These are phyloP conservation scores for Umbelopsis sp. DNA, from an alignment of 192 early-diverging fungal species.

Conservation along the genomic window DNA sequence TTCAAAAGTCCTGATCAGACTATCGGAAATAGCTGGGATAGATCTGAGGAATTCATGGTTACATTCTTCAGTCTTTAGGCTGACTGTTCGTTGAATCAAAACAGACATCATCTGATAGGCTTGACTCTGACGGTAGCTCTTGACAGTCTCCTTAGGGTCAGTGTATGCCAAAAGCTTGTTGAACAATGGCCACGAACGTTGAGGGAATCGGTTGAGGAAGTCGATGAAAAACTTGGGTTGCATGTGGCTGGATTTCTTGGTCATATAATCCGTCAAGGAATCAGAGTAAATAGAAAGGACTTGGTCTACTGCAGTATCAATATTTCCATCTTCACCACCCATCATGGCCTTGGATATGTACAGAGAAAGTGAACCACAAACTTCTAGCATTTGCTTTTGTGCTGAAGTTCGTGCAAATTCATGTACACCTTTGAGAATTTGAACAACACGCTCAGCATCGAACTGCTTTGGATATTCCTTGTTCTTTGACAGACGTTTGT, in stretches of 20 bases:
- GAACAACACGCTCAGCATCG: conserved; percentile 56
- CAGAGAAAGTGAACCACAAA: conserved; percentile 59
- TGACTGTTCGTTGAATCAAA: conserved; percentile 44
- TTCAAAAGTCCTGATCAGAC: conserved; percentile 43
- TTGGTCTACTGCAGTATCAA: conserved; percentile 30
- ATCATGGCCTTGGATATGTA: conserved; percentile 61
- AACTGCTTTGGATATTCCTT: conserved; percentile 62
- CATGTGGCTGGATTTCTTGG: conserved; percentile 70
- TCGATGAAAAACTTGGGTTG: conserved; percentile 69
- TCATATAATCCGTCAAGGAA: conserved; percentile 73
- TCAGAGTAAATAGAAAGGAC: conserved; percentile 55
- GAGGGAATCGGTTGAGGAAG: conserved; percentile 61
- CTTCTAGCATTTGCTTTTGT: conserved; percentile 48
- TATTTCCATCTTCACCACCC: conserved; percentile 47
- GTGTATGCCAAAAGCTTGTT: conserved; percentile 55
- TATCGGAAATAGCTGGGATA: conserved; percentile 37
- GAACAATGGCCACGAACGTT: conserved; percentile 63
- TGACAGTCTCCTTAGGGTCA: conserved; percentile 52
- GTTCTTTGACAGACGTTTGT: conserved; percentile 60
- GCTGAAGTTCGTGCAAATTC: conserved; percentile 71
- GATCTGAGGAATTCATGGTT: conserved; percentile 36
- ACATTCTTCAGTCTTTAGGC: conserved; percentile 42
- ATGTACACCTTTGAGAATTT: conserved; percentile 67
- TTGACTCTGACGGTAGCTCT: conserved; percentile 67
- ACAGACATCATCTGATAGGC: conserved; percentile 49